phyloP scores from a whole-genome alignment of 1,139 yeast species.

The Nakaseomyces glabratus region DNA sequence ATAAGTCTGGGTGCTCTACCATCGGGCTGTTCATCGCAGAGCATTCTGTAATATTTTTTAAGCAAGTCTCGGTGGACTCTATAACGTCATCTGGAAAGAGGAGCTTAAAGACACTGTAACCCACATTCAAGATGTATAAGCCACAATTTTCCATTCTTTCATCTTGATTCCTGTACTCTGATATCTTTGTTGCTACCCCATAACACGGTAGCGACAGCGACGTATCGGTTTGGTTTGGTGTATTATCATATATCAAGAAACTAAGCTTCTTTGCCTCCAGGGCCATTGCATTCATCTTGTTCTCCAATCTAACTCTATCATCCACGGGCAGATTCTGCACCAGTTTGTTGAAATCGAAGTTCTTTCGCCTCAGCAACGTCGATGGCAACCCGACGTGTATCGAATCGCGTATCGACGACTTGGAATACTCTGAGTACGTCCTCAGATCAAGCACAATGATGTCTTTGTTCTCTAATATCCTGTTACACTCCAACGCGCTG shows the following conservation, averaged over 20 bases:
- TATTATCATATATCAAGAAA: constrained; percentile 33
- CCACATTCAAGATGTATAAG: constrained; percentile 33
- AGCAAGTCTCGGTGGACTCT: no score
- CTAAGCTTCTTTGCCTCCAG: constrained; percentile 16
- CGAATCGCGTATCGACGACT: constrained; percentile 45
- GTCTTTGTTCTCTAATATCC: constrained; percentile 11
- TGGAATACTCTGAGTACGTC: constrained; percentile 55
- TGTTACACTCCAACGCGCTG: constrained; percentile 19
- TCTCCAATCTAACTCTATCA: constrained; percentile 31
- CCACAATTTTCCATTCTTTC: constrained; percentile 10
- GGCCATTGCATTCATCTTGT: constrained; percentile 14
- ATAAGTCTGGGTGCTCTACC: no score
- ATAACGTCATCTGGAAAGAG: constrained; percentile 12
- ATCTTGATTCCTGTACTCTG: constrained; percentile 24
- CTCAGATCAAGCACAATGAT: constrained; percentile 54
- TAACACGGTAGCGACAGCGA: constrained; percentile 35
- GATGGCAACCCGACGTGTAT: constrained; percentile 70
- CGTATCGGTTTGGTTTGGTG: constrained; percentile 22
- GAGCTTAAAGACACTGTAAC: constrained; percentile 30
- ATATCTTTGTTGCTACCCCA: constrained; percentile 42
- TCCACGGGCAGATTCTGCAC: constrained; percentile 28
- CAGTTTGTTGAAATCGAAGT: constrained; percentile 47
- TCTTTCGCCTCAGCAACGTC: constrained; percentile 60
- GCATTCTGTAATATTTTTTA: no score
- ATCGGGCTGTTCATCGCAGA: no score